Evolutionary conservation across 2,329 filamentous ascomycete species (phyloP).

Genomic region (Scorias spongiosa): DNA sequence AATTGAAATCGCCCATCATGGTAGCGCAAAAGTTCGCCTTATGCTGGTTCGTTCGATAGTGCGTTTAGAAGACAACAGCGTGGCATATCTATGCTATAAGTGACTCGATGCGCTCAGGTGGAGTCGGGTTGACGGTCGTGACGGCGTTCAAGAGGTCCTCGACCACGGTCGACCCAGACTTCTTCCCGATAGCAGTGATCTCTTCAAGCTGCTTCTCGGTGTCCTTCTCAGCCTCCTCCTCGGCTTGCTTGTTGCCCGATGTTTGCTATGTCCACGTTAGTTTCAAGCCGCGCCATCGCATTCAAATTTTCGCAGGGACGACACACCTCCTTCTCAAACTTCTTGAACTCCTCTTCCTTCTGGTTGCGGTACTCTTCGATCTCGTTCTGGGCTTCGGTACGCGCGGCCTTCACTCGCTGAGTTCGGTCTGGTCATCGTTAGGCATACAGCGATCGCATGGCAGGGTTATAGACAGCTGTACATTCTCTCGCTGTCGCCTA

Average conservation of each 20-base stretch:
- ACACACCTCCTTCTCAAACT: slow-evolving; percentile 67
- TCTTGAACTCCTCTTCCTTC: slow-evolving; percentile 91
- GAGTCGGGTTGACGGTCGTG: slow-evolving; percentile 63
- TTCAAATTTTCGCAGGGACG: not conserved
- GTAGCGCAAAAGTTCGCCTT: too few relatives aligned
- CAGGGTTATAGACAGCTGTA: slow-evolving; percentile 27
- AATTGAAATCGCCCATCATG: too few relatives aligned
- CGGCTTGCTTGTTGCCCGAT: slow-evolving; percentile 66
- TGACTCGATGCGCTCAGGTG: slow-evolving; percentile 31
- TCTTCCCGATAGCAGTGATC: slow-evolving; percentile 67
- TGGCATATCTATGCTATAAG: slow-evolving; percentile 9
- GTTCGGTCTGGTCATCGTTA: slow-evolving; percentile 53
- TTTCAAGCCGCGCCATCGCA: not conserved
- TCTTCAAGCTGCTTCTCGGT: slow-evolving; percentile 67
- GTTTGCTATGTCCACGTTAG: slow-evolving; percentile 49
- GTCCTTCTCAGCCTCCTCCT: slow-evolving; percentile 61
- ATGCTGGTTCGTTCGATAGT: too few relatives aligned
- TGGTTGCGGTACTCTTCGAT: slow-evolving; percentile 80
- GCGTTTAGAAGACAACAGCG: too few relatives aligned
- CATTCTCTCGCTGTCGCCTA: slow-evolving; percentile 62
- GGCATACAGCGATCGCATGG: not conserved
- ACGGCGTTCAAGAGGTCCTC: slow-evolving; percentile 75
- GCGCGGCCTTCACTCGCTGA: slow-evolving; percentile 92
- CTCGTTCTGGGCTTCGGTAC: slow-evolving; percentile 92
- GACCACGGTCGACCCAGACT: slow-evolving; percentile 65